Base-by-base conservation (phyloP, 78 protist genomes). In the Tieghemostelium lacteum region DNA sequence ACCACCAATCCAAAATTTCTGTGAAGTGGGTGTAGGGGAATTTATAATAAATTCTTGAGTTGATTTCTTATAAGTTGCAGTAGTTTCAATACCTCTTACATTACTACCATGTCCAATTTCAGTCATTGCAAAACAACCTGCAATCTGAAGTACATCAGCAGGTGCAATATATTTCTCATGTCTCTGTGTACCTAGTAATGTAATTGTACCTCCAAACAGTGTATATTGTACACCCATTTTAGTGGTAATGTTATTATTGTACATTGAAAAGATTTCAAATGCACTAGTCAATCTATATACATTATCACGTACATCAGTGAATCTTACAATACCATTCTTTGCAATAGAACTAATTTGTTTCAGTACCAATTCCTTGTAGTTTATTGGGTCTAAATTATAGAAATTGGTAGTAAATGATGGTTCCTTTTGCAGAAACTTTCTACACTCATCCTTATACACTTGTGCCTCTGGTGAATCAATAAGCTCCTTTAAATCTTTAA, bases 81-180 rank as follows among this genome's bases (percentile, higher is more conserved):
- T 36, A 55, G 97, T 95, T 78, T 92, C 72, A 52, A 88, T 39
- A 26, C 85, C 97, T 26, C 94, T 76, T 0, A 92, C 93, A 64
- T 92, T 78, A 34, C 87, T 67, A 22, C 95, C 95, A 72, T 95
- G 97, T 26, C 94, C 94, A 29, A 92, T 70, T 33, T 88, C 96
- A 17, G 96, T 94, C 80, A 94, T 54, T 2, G 94, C 76, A 36
- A 86, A 94, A 69, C 96, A 87, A 5, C 96, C 96, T 6, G 70
- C 71, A 50, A 62, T 36, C 0, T 65, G 34, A 0, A 72, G 16
- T 0, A n/a, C 28, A 40, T 70, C 87, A 1, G 85, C 71, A 45
- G 57, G 63, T 24, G 78, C 71, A 57, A 94, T 28, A 52, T 61
- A 85, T 37, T 94, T 65, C 26, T 76, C 85, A 61, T 88, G 94